Base-by-base conservation (phyloP, 2,329 filamentous ascomycete genomes). In the Phaeosphaeriaceae sp. region DNA sequence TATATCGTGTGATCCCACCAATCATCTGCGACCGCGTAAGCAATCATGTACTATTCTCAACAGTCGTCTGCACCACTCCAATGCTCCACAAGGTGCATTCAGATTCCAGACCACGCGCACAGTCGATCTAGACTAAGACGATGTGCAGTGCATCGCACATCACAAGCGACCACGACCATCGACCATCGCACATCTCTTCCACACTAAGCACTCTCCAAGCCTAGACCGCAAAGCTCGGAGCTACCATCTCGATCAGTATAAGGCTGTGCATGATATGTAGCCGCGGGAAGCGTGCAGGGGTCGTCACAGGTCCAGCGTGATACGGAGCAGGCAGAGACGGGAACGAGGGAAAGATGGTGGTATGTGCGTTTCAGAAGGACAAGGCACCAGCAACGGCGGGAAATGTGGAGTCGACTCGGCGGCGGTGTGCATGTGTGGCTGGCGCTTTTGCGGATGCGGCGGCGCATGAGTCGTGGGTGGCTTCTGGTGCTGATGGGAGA, bases 191-290 rank as follows among this genome's bases (percentile, higher is more conserved):
- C 31, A 36, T 36, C 31, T 36, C 6, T 3, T 36, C 31, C 31
- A 36, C 41, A 7, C 17, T 15, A 20, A 19, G 41, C 41, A 44
- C 11, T 3, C n/a, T 44, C 3, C n/a, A 44, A 19, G 41, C 41
- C 41, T 44, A 36, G 31, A 36, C 31, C 31, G 31, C 31, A 15
- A 3, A 3, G 31, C 13, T 21, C 41, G 41, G 41, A 44, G 33
- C 46, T 48, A 55, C 20, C 40, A 53, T 36, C 60, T 54, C 48
- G 42, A 52, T 59, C 13, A 46, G 59, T 51, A 46, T 53, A 62
- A 57, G 57, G 57, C 53, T 51, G 40, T 36, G 60, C 60, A 62
- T 36, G 60, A 62, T 53, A 62, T 62, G 59, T 60, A 60, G 49
- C 54, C 57, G 60, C 60, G 60, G 60, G 57, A 62, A 57, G 57